Base-by-base conservation (phyloP, 2,329 filamentous ascomycete species). In the Neopestalotiopsis sp. region DNA sequence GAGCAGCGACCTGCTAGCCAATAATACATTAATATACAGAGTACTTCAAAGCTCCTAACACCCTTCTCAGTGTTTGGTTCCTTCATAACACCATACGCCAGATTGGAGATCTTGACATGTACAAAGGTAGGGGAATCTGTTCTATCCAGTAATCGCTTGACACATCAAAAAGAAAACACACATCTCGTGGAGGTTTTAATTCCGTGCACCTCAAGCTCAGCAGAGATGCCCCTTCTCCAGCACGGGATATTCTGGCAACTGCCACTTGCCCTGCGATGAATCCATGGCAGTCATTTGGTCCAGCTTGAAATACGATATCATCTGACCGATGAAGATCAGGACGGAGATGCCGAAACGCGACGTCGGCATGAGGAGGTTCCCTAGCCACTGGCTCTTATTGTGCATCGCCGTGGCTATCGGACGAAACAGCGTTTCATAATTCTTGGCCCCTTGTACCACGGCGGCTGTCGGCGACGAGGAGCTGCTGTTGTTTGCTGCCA, bases 401-500 rank as follows among this genome's bases (percentile, higher is more conserved):
- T 63, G 61, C 61, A 24, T 42, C 3, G 61, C 61, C 17, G 61
- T 63, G 12, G 61, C 12, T 12, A 67, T 28, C 53, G 65, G 65
- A 13, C 65, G 65, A 17, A 67, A 59, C 20, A 13, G 14, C 57
- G 61, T 53, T 53, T 67, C 65, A 32, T 67, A 67, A 30, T 53
- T 42, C 30, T 45, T 58, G 4, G 65, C 57, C 30, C 53, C 65
- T 28, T 67, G 56, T 38, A 67, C 40, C 32, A 67, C 65, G 30
- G 65, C 65, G 13, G 20, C 40, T 28, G 65, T 58, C 10, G 64
- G 64, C 6, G 53, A 7, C 10, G 64, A 30, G 24, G 24, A 28
- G 3, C 24, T 28, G 14, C 28, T 40, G 42, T 14, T 49, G 24
- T 56, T 24, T 17, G 57, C 20, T 14, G 30, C 65, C 30, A 61